phyloP scores from a whole-genome alignment of 352 stramenopile species.

The Globisporangium splendens region DNA sequence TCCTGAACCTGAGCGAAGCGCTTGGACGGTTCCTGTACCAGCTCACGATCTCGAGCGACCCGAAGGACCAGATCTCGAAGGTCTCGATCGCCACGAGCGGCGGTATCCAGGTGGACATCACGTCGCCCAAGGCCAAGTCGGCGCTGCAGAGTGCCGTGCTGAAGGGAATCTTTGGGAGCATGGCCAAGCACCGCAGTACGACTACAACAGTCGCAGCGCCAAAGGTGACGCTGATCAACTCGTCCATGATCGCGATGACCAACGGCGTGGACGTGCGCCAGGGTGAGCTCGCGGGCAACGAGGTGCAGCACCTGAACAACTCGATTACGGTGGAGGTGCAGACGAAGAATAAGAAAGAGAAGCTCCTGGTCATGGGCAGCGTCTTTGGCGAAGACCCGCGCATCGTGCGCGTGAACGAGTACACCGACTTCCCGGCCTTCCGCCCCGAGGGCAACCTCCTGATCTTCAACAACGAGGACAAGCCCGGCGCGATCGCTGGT shows the following conservation, averaged over 20 bases:
- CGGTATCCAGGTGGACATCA: slow-evolving; percentile 73
- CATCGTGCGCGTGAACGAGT: slow-evolving; percentile 78
- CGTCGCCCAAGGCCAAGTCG: slow-evolving; percentile 63
- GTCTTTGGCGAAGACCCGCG: slow-evolving; percentile 82
- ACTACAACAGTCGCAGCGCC: slow-evolving; percentile 2
- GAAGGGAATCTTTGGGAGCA: slow-evolving; percentile 69
- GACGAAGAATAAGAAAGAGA: slow-evolving; percentile 44
- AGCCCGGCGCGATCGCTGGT: slow-evolving; percentile 68
- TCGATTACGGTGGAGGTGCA: slow-evolving; percentile 68
- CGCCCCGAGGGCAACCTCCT: slow-evolving; percentile 73
- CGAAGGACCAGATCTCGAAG: slow-evolving; percentile 61
- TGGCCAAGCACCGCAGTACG: slow-evolving; percentile 25
- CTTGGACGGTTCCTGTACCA: slow-evolving; percentile 72
- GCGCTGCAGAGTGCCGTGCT: slow-evolving; percentile 70
- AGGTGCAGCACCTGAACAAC: slow-evolving; percentile 73
- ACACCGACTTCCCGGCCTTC: slow-evolving; percentile 83
- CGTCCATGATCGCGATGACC: slow-evolving; percentile 64
- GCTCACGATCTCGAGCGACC: slow-evolving; percentile 55
- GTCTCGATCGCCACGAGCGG: slow-evolving; percentile 61
- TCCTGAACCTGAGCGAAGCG: slow-evolving; percentile 64
- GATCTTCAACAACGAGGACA: slow-evolving; percentile 84
- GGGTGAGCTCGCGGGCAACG: slow-evolving; percentile 44
- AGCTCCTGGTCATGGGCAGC: slow-evolving; percentile 66
- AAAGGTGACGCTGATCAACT: slow-evolving; percentile 58
- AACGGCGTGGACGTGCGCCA: slow-evolving; percentile 77